Percentiles rank a stretch among this genome's conserved stretches.
phyloP scores from a whole-genome alignment of 2,329 filamentous ascomycete genomes.

The Fusarium pseudoanthophilum region DNA sequence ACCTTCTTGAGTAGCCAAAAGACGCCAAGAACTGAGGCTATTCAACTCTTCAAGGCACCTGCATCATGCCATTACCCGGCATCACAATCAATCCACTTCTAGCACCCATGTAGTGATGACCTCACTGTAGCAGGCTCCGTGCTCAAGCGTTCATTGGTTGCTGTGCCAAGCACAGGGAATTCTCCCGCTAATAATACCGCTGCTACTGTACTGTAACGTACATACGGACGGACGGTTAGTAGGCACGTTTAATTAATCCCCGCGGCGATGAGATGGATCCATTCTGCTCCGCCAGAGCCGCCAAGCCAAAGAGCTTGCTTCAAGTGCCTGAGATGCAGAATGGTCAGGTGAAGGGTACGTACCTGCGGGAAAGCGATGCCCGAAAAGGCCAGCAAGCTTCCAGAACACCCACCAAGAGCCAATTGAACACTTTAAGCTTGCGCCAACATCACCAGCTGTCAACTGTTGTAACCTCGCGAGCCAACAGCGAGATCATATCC shows the following conservation, averaged over 20 bases:
- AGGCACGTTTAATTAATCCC: slow-evolving; percentile 8
- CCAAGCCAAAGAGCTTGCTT: slow-evolving; percentile 22
- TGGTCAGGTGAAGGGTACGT: slow-evolving; percentile 33
- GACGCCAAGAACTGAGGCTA: not conserved
- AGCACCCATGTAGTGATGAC: slow-evolving; percentile 38
- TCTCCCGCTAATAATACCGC: slow-evolving; percentile 8
- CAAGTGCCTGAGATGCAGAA: not conserved
- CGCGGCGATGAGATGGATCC: slow-evolving; percentile 7
- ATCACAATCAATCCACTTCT: slow-evolving; percentile 11
- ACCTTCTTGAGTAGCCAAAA: not conserved
- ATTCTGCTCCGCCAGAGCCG: slow-evolving; percentile 15
- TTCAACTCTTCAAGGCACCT: not conserved
- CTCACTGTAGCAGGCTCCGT: slow-evolving; percentile 36
- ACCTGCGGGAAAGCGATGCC: slow-evolving; percentile 36
- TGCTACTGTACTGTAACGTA: not conserved
- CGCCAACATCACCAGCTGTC: slow-evolving; percentile 8
- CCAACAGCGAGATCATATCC: not conserved
- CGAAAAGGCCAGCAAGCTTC: slow-evolving; percentile 46
- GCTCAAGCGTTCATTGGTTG: slow-evolving; percentile 30
- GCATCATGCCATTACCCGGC: not conserved
- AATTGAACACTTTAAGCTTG: slow-evolving; percentile 16
- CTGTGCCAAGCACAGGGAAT: slow-evolving; percentile 5
- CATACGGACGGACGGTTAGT: not conserved
- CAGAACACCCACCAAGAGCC: slow-evolving; percentile 32
- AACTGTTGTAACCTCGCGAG: slow-evolving; percentile 5